These are phyloP conservation scores for Phlebiopsis gigantea DNA, from an alignment of 768 basidiomycete species.

Conservation along the genomic window DNA sequence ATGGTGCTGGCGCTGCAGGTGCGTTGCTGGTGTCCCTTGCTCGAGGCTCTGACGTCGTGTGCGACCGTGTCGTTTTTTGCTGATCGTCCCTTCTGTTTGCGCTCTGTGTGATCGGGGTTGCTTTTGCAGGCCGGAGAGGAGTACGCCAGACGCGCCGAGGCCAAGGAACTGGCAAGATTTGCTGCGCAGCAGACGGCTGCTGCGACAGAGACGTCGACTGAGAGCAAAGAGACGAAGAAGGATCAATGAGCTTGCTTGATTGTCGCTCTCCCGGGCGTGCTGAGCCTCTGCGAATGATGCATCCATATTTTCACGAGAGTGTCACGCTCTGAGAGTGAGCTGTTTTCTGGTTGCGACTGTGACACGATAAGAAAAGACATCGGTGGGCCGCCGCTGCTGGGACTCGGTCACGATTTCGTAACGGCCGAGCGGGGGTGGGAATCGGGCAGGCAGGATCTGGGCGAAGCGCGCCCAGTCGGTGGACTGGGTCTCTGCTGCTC, in stretches of 20 bases:
- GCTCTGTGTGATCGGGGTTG: neutral
- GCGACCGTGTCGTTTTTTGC: neutral
- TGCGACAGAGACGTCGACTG: slow-evolving; percentile 10
- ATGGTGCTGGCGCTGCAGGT: slow-evolving; percentile 72
- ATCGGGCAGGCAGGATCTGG: neutral
- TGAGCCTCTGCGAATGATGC: neutral
- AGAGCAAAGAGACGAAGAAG: slow-evolving; percentile 21
- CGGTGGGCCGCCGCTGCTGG: neutral
- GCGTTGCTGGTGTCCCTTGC: slow-evolving; percentile 21
- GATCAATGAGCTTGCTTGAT: slow-evolving; percentile 14
- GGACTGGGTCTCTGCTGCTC: neutral
- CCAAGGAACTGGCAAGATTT: slow-evolving; percentile 31
- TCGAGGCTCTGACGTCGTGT: neutral
- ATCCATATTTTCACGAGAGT: neutral
- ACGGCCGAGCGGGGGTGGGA: neutral
- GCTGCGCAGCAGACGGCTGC: slow-evolving; percentile 10
- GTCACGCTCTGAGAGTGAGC: neutral
- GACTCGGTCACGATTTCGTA: neutral
- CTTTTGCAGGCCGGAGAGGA: slow-evolving; percentile 41
- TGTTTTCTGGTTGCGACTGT: neutral
- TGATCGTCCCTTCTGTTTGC: neutral
- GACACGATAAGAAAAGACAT: neutral
- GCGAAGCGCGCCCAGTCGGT: neutral
- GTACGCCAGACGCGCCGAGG: slow-evolving; percentile 39
- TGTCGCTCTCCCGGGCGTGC: neutral